These are phyloP conservation scores for Aspergillus sojae DNA, from an alignment of 2,329 filamentous ascomycete species.

Conservation along the genomic window DNA sequence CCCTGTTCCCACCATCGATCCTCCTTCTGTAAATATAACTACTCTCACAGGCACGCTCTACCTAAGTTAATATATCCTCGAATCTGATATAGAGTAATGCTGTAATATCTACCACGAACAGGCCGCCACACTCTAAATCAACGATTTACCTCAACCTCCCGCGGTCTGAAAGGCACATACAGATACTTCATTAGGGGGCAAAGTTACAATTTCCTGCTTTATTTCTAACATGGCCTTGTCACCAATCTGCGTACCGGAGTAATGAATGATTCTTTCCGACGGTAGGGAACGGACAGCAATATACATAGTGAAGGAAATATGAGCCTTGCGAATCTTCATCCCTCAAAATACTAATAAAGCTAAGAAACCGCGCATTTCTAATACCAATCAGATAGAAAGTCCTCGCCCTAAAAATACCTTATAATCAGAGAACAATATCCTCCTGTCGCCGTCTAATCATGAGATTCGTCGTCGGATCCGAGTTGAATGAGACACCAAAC, in stretches of 20 bases:
- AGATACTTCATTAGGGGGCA: fast-evolving
- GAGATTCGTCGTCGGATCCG: not conserved
- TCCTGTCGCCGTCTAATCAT: not conserved
- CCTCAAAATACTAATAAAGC: not conserved
- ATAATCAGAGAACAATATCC: not conserved
- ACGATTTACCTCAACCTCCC: too few relatives aligned
- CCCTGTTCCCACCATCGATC: not conserved
- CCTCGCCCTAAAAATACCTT: not conserved
- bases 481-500: not conserved
- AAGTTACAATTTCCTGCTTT: fast-evolving
- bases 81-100: too few relatives aligned
- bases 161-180: not conserved
- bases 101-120: not conserved
- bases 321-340: fast-evolving
- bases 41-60: not conserved
- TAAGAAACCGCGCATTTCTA: not conserved
- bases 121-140: not conserved
- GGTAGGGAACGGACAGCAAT: not conserved
- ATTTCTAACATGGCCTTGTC: not conserved
- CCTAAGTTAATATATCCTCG: not conserved
- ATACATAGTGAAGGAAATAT: not conserved
- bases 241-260: not conserved
- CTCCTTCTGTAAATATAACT: not conserved
- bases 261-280: too few relatives aligned
- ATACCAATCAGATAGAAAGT: not conserved